Conservation (phyloP, 176 grass and related monocot species). For the Poa pratensis region DNA sequence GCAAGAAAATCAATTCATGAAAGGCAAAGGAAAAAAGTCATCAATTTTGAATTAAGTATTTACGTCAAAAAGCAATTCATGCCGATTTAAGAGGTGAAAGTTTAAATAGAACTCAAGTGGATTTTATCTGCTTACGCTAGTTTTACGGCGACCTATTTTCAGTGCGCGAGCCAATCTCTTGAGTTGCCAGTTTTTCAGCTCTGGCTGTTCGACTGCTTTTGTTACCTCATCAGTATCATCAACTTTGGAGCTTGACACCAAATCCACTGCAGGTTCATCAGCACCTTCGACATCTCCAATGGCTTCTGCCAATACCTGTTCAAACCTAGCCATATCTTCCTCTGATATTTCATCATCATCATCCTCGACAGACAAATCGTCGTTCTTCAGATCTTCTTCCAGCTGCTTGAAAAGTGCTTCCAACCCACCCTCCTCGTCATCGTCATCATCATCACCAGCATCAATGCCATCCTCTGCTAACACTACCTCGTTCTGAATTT, state of each 20-base stretch:
- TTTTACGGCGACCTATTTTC: slow-evolving; percentile 79
- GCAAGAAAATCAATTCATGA: slow-evolving; percentile 29
- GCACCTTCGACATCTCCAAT: slow-evolving; percentile 46
- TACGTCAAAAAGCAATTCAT: slow-evolving; percentile 13
- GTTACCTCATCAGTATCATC: slow-evolving; percentile 39
- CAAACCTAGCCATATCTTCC: slow-evolving; percentile 79
- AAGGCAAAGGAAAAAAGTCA: slow-evolving; percentile 24
- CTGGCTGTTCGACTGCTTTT: slow-evolving; percentile 26
- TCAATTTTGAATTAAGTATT: slow-evolving; percentile 27
- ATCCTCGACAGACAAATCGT: slow-evolving; percentile 61
- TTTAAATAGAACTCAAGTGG: neutral
- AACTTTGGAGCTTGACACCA: neutral
- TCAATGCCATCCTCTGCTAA: slow-evolving; percentile 36
- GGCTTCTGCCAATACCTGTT: slow-evolving; percentile 76
- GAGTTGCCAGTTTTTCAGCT: slow-evolving; percentile 88
- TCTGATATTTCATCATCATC: slow-evolving; percentile 75
- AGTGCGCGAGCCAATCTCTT: slow-evolving; percentile 73
- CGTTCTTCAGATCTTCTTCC: slow-evolving; percentile 80
- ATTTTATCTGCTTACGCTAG: slow-evolving; percentile 61
- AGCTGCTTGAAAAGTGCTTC: slow-evolving; percentile 82
- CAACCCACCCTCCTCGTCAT: slow-evolving; percentile 59
- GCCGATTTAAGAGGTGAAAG: neutral
- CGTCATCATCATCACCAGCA: neutral
- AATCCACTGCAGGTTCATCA: slow-evolving; percentile 45
- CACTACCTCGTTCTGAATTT: slow-evolving; percentile 45